Evolutionary conservation across 1,284 basidiomycete species (phyloP), one percentile per base, ranked within the genome.

Genomic region (Coriolopsis trogii): DNA sequence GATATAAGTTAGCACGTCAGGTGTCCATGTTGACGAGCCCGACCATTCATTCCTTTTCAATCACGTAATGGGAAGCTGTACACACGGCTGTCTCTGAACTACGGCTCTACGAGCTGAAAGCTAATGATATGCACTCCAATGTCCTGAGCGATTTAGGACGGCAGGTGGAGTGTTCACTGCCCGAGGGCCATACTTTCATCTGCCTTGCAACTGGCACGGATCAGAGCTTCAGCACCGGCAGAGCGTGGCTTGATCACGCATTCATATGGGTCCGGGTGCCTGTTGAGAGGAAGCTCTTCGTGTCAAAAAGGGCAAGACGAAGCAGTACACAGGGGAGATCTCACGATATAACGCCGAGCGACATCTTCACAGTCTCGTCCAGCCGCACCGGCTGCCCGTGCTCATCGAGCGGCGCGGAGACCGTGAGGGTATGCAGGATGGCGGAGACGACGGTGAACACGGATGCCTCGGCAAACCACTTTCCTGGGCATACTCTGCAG

Each of bases 201-300:
- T n/a, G n/a, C n/a, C n/a, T n/a, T n/a, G n/a, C n/a, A n/a, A 46
- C 18, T 36, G 6, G 51, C 20, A 12, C 46, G 39, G 12, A 85
- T 80, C 16, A 85, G 63, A 12, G 74, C 72, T 41, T 80, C 65
- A 3, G 82, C 77, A 54, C 73, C 76, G 31, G 77, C 72, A 1
- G 82, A 84, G 20, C 84, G 78, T 8, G 84, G 84, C 59, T 72
- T 78, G 58, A 87, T 76, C n/a, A 70, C 63, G 58, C 83, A 86
- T 58, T 77, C 75, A 69, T 82, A 87, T 5, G 81, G 78, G 56
- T 77, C 79, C 6, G 82, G 83, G 59, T 84, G 82, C 59, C 84
- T 86, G 55, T 4, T 18, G 15, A 18, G 16, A n/a, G 8, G 15
- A 10, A 2, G 31, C 18, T 6, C n/a, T n/a, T n/a, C n/a, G n/a